A percentile compares a stretch with the other conserved stretches of the same genome.
Evolutionary conservation across 208 protist genomes (phyloP).

Genomic region (Trypanosoma avium): DNA sequence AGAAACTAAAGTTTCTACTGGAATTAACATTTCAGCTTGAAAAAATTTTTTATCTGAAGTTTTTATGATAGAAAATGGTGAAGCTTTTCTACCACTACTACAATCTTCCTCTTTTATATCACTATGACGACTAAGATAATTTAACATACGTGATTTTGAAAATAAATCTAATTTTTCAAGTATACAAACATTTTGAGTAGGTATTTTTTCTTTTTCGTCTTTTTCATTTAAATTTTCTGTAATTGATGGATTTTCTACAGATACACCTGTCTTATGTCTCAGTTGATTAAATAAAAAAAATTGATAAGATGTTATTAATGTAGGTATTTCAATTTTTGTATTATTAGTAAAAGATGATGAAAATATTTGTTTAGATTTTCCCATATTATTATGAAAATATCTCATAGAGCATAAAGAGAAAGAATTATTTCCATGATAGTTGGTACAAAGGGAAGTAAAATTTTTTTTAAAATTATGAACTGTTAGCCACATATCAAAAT

Average conservation of each 20-base stretch:
- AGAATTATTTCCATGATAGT: neutral
- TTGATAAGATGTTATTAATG: no score
- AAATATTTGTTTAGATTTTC: no score
- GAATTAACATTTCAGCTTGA: slow-evolving; percentile 20
- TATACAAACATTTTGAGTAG: slow-evolving; percentile 17
- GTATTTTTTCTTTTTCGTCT: neutral
- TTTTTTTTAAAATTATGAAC: neutral
- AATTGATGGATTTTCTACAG: no score
- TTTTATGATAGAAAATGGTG: slow-evolving; percentile 20
- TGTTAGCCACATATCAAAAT: neutral
- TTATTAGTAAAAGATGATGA: no score
- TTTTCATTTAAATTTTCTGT: neutral
- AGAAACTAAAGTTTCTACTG: slow-evolving; percentile 47
- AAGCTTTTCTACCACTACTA: neutral
- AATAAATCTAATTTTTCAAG: slow-evolving; percentile 23
- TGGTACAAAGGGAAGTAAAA: neutral
- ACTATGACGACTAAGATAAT: slow-evolving; percentile 27
- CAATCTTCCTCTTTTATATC: neutral
- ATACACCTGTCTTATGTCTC: no score
- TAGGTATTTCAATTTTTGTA: no score
- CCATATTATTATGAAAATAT: neutral
- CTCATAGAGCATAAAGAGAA: neutral
- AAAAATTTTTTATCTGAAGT: slow-evolving; percentile 1
- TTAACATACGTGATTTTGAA: slow-evolving; percentile 33
- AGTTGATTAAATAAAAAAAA: no score